Conservation (phyloP, 176 grass and related monocot genomes). For the Oryza meyeriana region DNA sequence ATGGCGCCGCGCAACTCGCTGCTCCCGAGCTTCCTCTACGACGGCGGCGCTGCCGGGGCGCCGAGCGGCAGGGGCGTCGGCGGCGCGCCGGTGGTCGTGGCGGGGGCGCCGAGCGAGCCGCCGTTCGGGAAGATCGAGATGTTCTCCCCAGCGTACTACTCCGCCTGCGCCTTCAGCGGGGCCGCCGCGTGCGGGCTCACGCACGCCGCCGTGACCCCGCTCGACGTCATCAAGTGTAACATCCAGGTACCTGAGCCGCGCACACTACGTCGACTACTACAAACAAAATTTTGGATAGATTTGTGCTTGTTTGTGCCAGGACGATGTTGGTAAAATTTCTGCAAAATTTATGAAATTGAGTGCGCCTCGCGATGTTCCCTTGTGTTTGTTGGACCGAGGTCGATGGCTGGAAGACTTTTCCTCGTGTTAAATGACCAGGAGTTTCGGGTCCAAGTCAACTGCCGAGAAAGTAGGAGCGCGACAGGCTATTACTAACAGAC, state of each 20-base stretch:
- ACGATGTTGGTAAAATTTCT: neutral
- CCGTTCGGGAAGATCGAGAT: slow-evolving; percentile 78
- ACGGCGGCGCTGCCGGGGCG: slow-evolving; percentile 8
- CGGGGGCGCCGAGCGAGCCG: slow-evolving; percentile 61
- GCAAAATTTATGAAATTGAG: neutral
- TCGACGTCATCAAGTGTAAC: slow-evolving; percentile 95
- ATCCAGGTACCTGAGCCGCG: slow-evolving; percentile 66
- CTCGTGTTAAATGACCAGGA: neutral
- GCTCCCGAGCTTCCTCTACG: slow-evolving; percentile 71
- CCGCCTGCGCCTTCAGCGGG: slow-evolving; percentile 61
- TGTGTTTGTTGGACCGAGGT: neutral
- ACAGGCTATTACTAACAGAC: neutral
- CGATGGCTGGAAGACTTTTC: neutral
- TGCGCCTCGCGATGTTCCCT: no score
- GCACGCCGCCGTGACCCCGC: slow-evolving; percentile 80
- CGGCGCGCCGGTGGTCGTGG: slow-evolving; percentile 7
- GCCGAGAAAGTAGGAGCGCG: neutral
- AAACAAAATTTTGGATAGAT: neutral
- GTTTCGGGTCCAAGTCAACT: neutral
- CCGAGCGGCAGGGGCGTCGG: neutral
- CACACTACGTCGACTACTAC: no score
- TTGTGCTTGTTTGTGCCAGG: neutral
- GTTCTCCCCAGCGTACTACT: slow-evolving; percentile 81
- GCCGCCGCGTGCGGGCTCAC: slow-evolving; percentile 79
- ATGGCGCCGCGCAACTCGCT: slow-evolving; percentile 56